Evolutionary conservation across 2,329 filamentous ascomycete species (phyloP).

Genomic region (Chlorencoelia australis): DNA sequence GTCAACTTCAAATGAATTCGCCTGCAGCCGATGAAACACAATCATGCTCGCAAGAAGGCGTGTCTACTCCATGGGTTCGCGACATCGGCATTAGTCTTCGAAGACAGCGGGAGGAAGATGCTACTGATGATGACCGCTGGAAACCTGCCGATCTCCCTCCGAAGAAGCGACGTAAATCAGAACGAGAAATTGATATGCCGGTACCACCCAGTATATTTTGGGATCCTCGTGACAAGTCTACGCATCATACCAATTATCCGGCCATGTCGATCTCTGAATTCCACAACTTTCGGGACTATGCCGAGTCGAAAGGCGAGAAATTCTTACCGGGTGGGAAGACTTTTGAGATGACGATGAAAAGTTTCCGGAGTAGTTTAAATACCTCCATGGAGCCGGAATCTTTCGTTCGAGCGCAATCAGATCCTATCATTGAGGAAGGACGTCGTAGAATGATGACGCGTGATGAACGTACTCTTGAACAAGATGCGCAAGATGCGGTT

Average conservation of each 20-base stretch:
- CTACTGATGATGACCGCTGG: slow-evolving; percentile 16
- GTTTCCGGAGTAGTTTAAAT: slow-evolving; percentile 19
- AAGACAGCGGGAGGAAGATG: slow-evolving; percentile 22
- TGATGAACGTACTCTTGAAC: slow-evolving; percentile 21
- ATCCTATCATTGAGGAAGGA: slow-evolving; percentile 18
- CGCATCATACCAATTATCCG: slow-evolving; percentile 53
- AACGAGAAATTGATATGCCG: slow-evolving; percentile 47
- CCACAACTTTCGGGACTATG: slow-evolving; percentile 44
- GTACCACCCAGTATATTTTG: slow-evolving; percentile 49
- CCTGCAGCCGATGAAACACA: no score
- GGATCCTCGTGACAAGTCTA: slow-evolving; percentile 41
- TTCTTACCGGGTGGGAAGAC: slow-evolving; percentile 45
- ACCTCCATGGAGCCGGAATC: slow-evolving; percentile 18
- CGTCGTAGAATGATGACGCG: slow-evolving; percentile 21
- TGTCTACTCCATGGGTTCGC: slow-evolving; percentile 6
- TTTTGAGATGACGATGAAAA: slow-evolving; percentile 22
- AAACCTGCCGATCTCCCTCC: slow-evolving; percentile 28
- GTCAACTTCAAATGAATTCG: slow-evolving; percentile 26
- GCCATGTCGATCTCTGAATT: slow-evolving; percentile 53
- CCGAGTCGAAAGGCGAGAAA: slow-evolving; percentile 38
- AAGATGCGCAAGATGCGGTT: not conserved
- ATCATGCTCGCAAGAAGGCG: no score
- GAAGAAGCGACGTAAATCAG: slow-evolving; percentile 39
- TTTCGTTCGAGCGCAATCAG: slow-evolving; percentile 17
- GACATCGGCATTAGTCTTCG: slow-evolving; percentile 20